Evolutionary conservation across 768 basidiomycete genomes (phyloP).

Genomic region (Phlebiopsis gigantea): DNA sequence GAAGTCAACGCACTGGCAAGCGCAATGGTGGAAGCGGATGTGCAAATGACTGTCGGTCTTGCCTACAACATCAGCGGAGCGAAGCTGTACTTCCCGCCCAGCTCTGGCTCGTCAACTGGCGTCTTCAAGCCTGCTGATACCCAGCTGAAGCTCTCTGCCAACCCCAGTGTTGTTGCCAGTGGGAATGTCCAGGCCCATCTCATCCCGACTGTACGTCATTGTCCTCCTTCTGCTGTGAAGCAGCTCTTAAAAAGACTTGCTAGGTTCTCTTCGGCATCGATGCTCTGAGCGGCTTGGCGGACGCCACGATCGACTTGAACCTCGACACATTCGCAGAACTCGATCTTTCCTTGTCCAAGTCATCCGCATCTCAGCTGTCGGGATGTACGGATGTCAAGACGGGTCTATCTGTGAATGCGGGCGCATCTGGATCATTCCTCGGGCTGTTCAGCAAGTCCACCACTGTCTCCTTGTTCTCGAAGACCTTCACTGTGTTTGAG

Average conservation of each 20-base stretch:
- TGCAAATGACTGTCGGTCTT: constrained; percentile 38
- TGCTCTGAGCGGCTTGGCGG: constrained; percentile 31
- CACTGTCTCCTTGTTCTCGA: constrained; percentile 16
- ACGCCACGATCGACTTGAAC: constrained; percentile 37
- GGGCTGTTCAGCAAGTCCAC: constrained; percentile 18
- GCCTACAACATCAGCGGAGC: constrained; percentile 38
- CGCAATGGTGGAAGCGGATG: constrained; percentile 29
- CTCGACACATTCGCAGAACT: constrained; percentile 27
- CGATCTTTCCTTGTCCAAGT: constrained; percentile 23
- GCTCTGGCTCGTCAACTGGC: constrained; percentile 18
- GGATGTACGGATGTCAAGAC: constrained; percentile 20
- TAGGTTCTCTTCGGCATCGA: constrained; percentile 32
- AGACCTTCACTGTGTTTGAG: constrained; percentile 22
- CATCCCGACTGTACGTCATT: constrained; percentile 2
- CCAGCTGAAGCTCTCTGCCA: constrained; percentile 35
- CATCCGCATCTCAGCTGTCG: constrained; percentile 7
- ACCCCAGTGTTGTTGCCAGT: constrained; percentile 34
- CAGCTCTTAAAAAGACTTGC: constrained; percentile 15
- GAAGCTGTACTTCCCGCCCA: constrained; percentile 39
- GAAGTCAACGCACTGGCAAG: constrained; percentile 30
- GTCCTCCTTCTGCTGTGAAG: no score
- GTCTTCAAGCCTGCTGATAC: constrained; percentile 35
- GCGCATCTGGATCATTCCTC: constrained; percentile 20
- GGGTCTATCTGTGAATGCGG: constrained; percentile 17
- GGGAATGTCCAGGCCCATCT: constrained; percentile 42